phyloP scores from a whole-genome alignment of 2,329 filamentous ascomycete genomes.

The Daldinia eschscholtzii region DNA sequence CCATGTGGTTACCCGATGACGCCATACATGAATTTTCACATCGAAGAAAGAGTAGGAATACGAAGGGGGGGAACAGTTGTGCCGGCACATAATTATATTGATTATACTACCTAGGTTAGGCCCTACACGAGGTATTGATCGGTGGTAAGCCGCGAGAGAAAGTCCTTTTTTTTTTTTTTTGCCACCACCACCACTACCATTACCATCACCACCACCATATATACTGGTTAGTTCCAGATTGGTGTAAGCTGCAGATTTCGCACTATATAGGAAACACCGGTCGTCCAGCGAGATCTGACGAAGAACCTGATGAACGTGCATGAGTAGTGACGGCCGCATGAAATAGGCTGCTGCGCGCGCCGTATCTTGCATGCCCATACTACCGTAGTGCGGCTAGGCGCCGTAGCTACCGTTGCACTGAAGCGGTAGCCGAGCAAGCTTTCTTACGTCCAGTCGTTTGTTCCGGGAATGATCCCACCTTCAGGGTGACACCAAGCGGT shows the following conservation, averaged over 20 bases:
- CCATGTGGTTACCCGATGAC: constrained; percentile 24
- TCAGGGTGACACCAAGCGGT: constrained; percentile 19
- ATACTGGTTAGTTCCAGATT: constrained; percentile 1
- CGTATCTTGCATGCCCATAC: constrained; percentile 36
- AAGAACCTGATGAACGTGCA: constrained; percentile 19
- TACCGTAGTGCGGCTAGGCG: constrained; percentile 36
- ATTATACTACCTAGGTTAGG: constrained; percentile 1
- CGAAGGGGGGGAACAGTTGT: neutral
- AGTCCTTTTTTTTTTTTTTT: constrained; percentile 2
- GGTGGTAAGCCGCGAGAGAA: constrained; percentile 6
- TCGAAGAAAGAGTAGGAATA: constrained; percentile 2
- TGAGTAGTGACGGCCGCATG: constrained; percentile 12
- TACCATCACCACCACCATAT: neutral
- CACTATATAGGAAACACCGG: constrained; percentile 35
- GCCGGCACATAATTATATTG: constrained; percentile 24
- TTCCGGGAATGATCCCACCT: constrained; percentile 30
- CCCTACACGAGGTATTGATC: constrained; percentile 21
- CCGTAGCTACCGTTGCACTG: constrained; percentile 34
- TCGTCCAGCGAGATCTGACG: constrained; percentile 24
- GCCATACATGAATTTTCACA: constrained; percentile 26
- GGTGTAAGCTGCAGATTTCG: constrained; percentile 16
- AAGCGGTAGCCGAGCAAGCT: constrained; percentile 33
- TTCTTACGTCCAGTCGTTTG: constrained; percentile 15
- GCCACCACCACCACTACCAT: constrained; percentile 8
- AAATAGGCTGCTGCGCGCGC: constrained; percentile 30